phyloP scores from a whole-genome alignment of 2,329 filamentous ascomycete genomes.

The Talaromyces marneffei region DNA sequence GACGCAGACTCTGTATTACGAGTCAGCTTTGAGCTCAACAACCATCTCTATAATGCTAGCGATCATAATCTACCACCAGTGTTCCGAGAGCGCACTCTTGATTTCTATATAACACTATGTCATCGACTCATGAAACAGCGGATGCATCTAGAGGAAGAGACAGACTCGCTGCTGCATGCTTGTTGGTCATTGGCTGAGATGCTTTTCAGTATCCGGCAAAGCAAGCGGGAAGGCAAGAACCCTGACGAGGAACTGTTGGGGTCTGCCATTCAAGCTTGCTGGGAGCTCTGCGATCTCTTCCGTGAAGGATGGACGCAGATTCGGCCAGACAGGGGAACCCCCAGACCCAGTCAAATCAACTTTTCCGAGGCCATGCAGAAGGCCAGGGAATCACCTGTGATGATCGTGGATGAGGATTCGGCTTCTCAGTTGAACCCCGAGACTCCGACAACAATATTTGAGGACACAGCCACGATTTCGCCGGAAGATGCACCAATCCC shows the following conservation, averaged over 20 bases:
- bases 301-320: constrained; percentile 86
- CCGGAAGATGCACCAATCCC: constrained; percentile 73
- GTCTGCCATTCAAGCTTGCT: constrained; percentile 86
- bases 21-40: constrained; percentile 92
- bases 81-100: constrained; percentile 82
- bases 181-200: constrained; percentile 91
- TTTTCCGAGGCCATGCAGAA: constrained; percentile 59
- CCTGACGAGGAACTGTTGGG: constrained; percentile 79
- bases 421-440: constrained; percentile 54
- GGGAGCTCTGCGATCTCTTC: constrained; percentile 91
- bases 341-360: constrained; percentile 69
- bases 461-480: constrained; percentile 80
- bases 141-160: constrained; percentile 70
- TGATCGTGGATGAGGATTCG: constrained; percentile 21
- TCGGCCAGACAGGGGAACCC: constrained; percentile 77
- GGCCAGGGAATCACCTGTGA: constrained; percentile 39
- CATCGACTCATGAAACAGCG: constrained; percentile 95
- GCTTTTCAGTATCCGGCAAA: constrained; percentile 85
- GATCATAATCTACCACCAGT: constrained; percentile 76
- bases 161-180: constrained; percentile 73
- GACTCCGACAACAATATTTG: constrained; percentile 91
- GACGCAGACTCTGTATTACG: constrained; percentile 77
- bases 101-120: constrained; percentile 91
- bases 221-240: constrained; percentile 63
- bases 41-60: constrained; percentile 89